Conservation (phyloP, 1,284 basidiomycete species). For the Cryptococcus sp. region DNA sequence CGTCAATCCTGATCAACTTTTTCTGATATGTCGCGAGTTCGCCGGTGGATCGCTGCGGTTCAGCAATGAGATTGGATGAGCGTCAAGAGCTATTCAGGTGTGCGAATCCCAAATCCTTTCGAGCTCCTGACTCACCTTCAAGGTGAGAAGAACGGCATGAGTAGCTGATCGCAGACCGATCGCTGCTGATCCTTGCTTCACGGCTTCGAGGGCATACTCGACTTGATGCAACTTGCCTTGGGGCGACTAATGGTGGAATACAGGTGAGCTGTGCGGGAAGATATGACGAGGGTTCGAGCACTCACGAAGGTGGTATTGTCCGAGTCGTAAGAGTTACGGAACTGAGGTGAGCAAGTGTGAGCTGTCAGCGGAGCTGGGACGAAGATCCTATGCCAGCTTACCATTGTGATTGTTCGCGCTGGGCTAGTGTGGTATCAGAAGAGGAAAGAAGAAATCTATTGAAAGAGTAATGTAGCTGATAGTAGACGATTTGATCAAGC, state of each 20-base stretch:
- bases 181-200: constrained; percentile 98
- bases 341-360: constrained; percentile 58
- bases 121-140: constrained; percentile 65
- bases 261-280: not conserved
- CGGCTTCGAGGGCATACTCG: constrained; percentile 98
- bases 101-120: too few relatives aligned
- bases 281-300: not conserved
- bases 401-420: too few relatives aligned
- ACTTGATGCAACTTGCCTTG: constrained; percentile 69
- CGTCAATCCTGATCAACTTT: constrained; percentile 99
- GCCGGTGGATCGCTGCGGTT: constrained; percentile 85
- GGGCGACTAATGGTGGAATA: constrained; percentile 35
- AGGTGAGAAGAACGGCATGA: constrained; percentile 87
- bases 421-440: too few relatives aligned
- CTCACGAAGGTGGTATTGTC: constrained; percentile 87
- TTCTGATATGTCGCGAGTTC: constrained; percentile 98
- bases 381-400: not conserved
- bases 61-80: not conserved
- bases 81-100: constrained; percentile 1
- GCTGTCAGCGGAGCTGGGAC: not conserved
- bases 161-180: constrained; percentile 94
- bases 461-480: too few relatives aligned
- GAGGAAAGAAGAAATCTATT: too few relatives aligned
- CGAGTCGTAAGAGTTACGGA: constrained; percentile 92
- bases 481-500: not conserved